phyloP scores from a whole-genome alignment of 352 stramenopile genomes.

The Poterioochromonas sp. region DNA sequence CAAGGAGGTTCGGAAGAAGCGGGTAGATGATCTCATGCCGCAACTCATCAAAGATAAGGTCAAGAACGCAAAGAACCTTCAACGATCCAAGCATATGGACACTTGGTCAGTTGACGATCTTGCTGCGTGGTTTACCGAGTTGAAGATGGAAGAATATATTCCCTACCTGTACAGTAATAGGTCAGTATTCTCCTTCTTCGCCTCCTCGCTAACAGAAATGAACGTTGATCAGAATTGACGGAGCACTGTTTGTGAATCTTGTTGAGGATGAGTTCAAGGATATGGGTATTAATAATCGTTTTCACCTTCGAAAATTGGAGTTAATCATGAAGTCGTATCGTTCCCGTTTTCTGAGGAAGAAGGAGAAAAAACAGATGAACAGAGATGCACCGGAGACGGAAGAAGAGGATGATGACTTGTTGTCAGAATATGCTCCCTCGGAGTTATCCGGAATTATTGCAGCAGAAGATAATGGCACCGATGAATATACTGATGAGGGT shows the following conservation, averaged over 20 bases:
- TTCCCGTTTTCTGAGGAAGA: not conserved
- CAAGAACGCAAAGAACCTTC: not conserved
- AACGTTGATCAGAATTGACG: slow-evolving; percentile 1
- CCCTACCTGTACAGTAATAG: not conserved
- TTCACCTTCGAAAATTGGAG: slow-evolving; percentile 11
- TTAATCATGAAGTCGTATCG: slow-evolving; percentile 6
- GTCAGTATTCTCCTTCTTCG: no score
- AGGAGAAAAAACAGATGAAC: not conserved
- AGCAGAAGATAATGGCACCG: not conserved
- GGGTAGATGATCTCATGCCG: not conserved
- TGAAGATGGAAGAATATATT: slow-evolving; percentile 25
- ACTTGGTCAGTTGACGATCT: not conserved
- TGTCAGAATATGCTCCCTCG: not conserved
- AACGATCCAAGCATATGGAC: slow-evolving; percentile 16
- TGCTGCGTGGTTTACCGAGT: not conserved
- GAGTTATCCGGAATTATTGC: not conserved
- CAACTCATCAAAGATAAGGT: slow-evolving; percentile 18
- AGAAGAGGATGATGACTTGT: slow-evolving; percentile 8
- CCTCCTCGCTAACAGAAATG: no score
- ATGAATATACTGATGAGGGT: not conserved
- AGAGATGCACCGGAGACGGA: not conserved
- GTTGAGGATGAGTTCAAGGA: not conserved
- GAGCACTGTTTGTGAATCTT: slow-evolving; percentile 8
- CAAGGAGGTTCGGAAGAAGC: not conserved
- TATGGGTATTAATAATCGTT: not conserved